phyloP scores from a whole-genome alignment of 2,329 filamentous ascomycete genomes.

The Verticillium klebahnii region DNA sequence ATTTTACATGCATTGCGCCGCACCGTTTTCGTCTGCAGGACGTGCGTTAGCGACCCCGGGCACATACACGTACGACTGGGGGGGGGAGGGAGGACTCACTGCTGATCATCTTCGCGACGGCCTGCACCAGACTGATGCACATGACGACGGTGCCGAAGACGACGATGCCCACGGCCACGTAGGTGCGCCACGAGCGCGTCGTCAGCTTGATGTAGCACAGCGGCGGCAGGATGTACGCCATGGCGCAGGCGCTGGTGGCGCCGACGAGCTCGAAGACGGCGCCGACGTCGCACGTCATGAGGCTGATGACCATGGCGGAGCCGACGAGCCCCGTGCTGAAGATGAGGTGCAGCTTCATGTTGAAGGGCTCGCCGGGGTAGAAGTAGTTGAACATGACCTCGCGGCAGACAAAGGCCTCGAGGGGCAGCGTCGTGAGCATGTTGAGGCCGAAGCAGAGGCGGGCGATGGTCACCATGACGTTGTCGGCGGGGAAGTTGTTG shows the following conservation, averaged over 20 bases:
- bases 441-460: constrained; percentile 95
- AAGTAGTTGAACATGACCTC: constrained; percentile 93
- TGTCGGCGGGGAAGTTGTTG: constrained; percentile 93
- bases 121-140: constrained; percentile 72
- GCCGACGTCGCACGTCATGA: constrained; percentile 89
- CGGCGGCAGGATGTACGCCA: constrained; percentile 93
- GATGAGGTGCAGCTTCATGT: constrained; percentile 77
- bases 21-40: constrained; percentile 1
- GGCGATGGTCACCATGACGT: constrained; percentile 90
- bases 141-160: constrained; percentile 77
- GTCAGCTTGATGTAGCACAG: constrained; percentile 94
- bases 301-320: constrained; percentile 67
- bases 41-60: neutral
- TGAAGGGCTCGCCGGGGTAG: constrained; percentile 66
- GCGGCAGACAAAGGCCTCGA: constrained; percentile 95
- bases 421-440: constrained; percentile 94
- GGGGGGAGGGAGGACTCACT: constrained; percentile 27
- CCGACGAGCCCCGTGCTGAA: constrained; percentile 83
- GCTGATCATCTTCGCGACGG: constrained; percentile 61
- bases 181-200: constrained; percentile 68
- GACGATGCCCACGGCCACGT: constrained; percentile 67
- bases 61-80: neutral
- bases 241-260: constrained; percentile 85
- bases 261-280: constrained; percentile 95
- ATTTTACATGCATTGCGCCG: constrained; percentile 14